Percentiles rank a stretch among this genome's conserved stretches.
Evolutionary conservation across 768 basidiomycete genomes (phyloP).

Genomic region (Xerocomellus chrysenteron): DNA sequence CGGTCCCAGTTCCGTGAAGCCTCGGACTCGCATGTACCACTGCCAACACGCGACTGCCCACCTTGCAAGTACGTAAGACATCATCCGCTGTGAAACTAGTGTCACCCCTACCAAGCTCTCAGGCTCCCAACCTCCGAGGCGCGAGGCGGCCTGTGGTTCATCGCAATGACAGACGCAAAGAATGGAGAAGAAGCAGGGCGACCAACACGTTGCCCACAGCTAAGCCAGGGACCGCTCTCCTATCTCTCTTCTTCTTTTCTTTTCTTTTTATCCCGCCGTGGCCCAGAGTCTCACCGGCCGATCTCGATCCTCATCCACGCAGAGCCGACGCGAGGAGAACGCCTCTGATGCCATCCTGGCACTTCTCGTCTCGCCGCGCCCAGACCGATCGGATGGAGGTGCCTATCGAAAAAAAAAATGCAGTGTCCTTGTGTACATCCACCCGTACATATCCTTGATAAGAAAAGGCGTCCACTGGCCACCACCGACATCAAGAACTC

Average conservation of each 20-base stretch:
- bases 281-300: neutral
- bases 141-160: conserved; percentile 1
- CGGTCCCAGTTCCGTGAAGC: neutral
- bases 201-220: conserved; percentile 26
- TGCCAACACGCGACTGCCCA: conserved; percentile 5
- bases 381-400: neutral
- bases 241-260: conserved; percentile 4
- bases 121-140: conserved; percentile 8
- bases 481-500: conserved; percentile 2
- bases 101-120: neutral
- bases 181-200: conserved; percentile 17
- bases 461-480: neutral
- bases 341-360: neutral
- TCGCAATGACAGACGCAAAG: neutral
- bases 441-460: conserved; percentile 10
- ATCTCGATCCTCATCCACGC: conserved; percentile 2
- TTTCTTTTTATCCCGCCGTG: neutral
- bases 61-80: conserved; percentile 5
- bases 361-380: neutral
- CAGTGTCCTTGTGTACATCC: conserved; percentile 10
- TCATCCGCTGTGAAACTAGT: neutral
- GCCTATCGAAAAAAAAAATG: neutral
- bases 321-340: conserved; percentile 1
- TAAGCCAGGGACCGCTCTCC: neutral
- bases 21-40: conserved; percentile 11